Evolutionary conservation across 2,329 filamentous ascomycete species (phyloP).

Genomic region (Kalaharituber pfeilii): DNA sequence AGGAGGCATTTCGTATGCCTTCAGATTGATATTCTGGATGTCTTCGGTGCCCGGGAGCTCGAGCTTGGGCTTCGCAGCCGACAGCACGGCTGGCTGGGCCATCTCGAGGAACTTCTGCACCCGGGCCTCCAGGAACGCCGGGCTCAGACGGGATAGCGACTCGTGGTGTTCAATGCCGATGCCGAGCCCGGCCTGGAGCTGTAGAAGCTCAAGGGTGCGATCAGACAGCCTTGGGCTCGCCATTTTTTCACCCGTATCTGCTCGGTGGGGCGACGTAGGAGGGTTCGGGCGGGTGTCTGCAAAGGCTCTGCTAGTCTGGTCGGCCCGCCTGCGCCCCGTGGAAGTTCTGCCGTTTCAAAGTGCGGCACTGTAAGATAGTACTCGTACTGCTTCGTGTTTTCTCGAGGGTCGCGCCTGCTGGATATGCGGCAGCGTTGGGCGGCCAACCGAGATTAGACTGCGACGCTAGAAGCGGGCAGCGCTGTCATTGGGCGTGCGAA

Average conservation of each 20-base stretch:
- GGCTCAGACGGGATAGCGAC: background rate
- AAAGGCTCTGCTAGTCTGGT: background rate
- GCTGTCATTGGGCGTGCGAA: background rate
- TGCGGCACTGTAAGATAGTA: background rate
- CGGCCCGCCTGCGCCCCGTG: background rate
- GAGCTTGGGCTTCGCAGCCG: background rate
- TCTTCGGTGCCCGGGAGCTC: background rate
- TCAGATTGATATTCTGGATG: background rate
- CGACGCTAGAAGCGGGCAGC: background rate
- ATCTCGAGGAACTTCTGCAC: background rate
- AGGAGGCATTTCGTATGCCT: background rate
- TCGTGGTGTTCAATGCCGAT: background rate
- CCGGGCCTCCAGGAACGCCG: background rate
- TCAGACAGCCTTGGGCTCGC: background rate
- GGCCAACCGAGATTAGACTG: background rate
- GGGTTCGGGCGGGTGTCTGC: background rate
- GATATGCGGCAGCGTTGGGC: background rate
- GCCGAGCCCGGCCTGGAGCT: background rate
- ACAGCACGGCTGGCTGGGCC: background rate
- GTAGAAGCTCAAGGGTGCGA: background rate
- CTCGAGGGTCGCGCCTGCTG: background rate
- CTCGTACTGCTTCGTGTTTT: background rate
- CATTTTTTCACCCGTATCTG: background rate
- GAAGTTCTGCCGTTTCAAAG: background rate
- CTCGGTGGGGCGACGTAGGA: background rate